Evolutionary conservation across 2,329 filamentous ascomycete species (phyloP).

Genomic region (Fusarium protoensiforme): DNA sequence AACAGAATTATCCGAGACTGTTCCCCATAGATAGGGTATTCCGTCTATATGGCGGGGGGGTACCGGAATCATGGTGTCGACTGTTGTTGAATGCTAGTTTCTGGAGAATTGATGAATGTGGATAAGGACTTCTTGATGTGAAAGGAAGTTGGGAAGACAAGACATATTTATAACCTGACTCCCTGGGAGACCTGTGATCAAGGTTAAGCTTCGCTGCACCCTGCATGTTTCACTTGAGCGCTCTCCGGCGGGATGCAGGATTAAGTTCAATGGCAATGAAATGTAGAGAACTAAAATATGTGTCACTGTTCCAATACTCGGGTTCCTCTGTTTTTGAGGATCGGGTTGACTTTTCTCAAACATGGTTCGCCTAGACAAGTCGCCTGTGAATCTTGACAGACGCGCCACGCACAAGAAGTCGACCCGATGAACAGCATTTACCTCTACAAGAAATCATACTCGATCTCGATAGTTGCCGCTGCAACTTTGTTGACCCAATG

Average conservation of each 20-base stretch:
- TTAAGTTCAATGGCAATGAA: not conserved
- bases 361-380: too few species aligned
- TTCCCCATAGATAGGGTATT: too few species aligned
- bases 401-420: not conserved
- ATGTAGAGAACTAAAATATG: fast-evolving
- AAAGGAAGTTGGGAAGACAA: not conserved
- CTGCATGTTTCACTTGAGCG: not conserved
- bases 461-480: not conserved
- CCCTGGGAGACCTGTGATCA: not conserved
- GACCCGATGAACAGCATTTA: fast-evolving
- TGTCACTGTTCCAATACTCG: not conserved
- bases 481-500: not conserved
- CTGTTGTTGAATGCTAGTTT: not conserved
- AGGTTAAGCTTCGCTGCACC: not conserved
- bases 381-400: not conserved
- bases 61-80: not conserved
- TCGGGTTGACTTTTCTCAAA: not conserved
- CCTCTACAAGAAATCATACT: not conserved
- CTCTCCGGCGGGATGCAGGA: not conserved
- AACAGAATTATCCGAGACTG: not conserved
- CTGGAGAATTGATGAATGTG: not conserved
- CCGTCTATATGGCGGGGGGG: not conserved
- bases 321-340: not conserved
- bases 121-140: not conserved
- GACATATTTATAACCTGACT: not conserved